Evolutionary conservation across 805 yeast species (phyloP).

Genomic region (Wickerhamiella azyma): DNA sequence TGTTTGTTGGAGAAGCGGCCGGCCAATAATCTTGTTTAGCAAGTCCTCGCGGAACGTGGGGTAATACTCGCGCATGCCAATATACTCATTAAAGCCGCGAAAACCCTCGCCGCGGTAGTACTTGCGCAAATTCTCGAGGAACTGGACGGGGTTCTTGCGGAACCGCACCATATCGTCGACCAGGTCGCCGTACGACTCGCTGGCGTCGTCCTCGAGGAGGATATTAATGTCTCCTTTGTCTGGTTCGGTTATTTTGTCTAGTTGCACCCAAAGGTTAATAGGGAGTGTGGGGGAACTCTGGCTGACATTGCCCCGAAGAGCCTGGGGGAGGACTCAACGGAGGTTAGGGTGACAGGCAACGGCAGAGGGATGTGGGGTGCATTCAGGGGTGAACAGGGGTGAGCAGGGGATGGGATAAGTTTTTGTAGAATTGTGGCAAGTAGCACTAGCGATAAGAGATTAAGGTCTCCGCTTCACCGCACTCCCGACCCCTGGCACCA

Average conservation of each 20-base stretch:
- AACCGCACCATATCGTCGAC: conserved; percentile 21
- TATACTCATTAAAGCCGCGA: conserved; percentile 28
- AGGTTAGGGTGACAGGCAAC: no score
- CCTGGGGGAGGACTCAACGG: no score
- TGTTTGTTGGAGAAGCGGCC: conserved; percentile 21
- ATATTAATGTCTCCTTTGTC: conserved; percentile 3
- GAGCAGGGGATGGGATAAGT: no score
- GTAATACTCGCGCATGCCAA: conserved; percentile 26
- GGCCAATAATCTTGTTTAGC: conserved; percentile 20
- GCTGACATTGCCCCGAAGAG: no score
- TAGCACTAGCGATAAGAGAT: no score
- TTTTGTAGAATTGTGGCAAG: no score
- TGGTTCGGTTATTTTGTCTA: not conserved
- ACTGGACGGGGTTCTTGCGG: conserved; percentile 26
- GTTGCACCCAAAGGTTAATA: not conserved
- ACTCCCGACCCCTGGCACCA: no score
- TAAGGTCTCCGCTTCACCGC: no score
- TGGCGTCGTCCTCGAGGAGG: conserved; percentile 4
- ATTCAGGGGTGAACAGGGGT: no score
- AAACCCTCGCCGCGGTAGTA: conserved; percentile 26
- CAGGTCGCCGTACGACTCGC: conserved; percentile 5
- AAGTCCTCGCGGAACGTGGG: conserved; percentile 24
- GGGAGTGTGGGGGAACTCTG: not conserved
- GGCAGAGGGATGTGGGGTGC: no score
- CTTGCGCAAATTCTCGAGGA: conserved; percentile 22